Evolutionary conservation across 2,329 filamentous ascomycete genomes (phyloP), one percentile per base, ranked within the genome.

Genomic region (Fusarium udum): DNA sequence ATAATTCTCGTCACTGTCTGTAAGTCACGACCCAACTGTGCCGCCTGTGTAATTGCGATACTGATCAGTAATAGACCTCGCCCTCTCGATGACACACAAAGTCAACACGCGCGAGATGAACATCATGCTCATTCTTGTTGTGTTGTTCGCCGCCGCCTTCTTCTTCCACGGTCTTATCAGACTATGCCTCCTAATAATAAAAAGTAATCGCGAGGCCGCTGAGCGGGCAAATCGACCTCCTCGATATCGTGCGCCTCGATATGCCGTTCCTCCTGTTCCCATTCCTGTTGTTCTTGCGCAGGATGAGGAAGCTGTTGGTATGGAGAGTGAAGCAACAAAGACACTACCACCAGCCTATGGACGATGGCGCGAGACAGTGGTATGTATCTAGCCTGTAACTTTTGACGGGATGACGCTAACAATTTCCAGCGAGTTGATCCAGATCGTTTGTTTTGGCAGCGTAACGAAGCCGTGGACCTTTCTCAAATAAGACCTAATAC

Each of bases 331-430:
- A 66, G 83, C 87, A 0, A 83, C 84, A 46, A 90, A 91, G 75
- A 73, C 87, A 26, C 89, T 91, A 14, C 95, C 95, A 8, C 95
- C 95, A 0, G 94, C 94, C 5, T 97, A 97, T 79, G 95, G 95
- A 0, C 84, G 94, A 2, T 97, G 94, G 93, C 87, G 94, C 59
- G 91, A 92, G 80, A 95, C 92, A 78, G 93, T 96, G 82, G 92
- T 93, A 87, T 81, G 91, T 90, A 53, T 4, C 36, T 32, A 26
- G 16, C 48, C 5, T 10, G 11, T 12, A 6, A 24, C 10, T 7
- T 22, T 32, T 43, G 36, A 14, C 22, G 3, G 31, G 18, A 31
- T 20, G 11, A 24, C 24, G 43, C 72, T 78, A 57, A 72, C n/a
- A 11, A 10, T 55, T 28, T 43, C 34, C 76, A 93, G 89, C 88